Percentiles rank a stretch among this genome's conserved stretches.
Conservation (phyloP, 2,329 filamentous ascomycete species). For the Xylaria sp. region DNA sequence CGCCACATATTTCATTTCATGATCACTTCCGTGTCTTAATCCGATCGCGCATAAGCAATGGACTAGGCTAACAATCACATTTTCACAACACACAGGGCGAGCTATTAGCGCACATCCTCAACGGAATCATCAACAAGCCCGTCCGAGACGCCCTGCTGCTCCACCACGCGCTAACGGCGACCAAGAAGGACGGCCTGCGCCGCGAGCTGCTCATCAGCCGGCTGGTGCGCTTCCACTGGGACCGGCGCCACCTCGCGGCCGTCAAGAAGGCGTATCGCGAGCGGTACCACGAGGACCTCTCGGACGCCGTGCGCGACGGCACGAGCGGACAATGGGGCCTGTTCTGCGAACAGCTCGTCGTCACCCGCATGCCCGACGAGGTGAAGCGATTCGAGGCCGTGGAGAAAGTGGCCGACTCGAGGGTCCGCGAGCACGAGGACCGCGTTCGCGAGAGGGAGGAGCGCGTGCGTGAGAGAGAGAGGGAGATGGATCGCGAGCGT, state of each 20-base stretch:
- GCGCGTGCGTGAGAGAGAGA: slow-evolving; percentile 37
- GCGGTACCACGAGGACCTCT: slow-evolving; percentile 78
- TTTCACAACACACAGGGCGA: slow-evolving; percentile 73
- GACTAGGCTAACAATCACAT: slow-evolving; percentile 2
- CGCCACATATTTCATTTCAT: background rate
- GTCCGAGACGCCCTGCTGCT: slow-evolving; percentile 91
- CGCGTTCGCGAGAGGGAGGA: slow-evolving; percentile 29
- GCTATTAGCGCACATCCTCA: slow-evolving; percentile 92
- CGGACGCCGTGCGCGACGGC: slow-evolving; percentile 81
- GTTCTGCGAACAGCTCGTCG: slow-evolving; percentile 78
- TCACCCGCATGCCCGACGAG: slow-evolving; percentile 68
- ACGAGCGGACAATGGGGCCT: slow-evolving; percentile 80
- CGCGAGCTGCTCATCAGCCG: slow-evolving; percentile 89
- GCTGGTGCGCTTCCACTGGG: slow-evolving; percentile 92
- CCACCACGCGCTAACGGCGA: slow-evolving; percentile 85
- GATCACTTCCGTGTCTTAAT: background rate
- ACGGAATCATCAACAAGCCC: slow-evolving; percentile 94
- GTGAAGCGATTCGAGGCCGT: slow-evolving; percentile 61
- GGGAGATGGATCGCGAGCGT: slow-evolving; percentile 39
- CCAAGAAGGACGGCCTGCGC: slow-evolving; percentile 75
- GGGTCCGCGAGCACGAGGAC: slow-evolving; percentile 30
- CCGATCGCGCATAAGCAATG: background rate
- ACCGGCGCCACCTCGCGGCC: slow-evolving; percentile 79
- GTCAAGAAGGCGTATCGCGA: slow-evolving; percentile 84
- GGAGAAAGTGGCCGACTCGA: slow-evolving; percentile 36